Conservation (phyloP, 108 stramenopile genomes). For the Nitzschia putrida region DNA sequence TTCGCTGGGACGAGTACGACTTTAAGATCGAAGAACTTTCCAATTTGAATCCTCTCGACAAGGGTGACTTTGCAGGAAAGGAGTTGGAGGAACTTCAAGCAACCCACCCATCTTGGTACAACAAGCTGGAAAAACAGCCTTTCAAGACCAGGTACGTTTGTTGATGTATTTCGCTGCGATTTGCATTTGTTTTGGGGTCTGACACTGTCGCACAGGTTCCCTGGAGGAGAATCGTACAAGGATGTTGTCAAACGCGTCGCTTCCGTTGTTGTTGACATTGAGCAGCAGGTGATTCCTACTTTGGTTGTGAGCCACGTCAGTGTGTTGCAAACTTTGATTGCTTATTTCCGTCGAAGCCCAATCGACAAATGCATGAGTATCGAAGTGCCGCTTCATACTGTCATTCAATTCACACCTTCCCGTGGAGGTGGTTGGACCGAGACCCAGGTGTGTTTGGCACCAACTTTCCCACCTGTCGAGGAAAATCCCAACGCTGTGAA, state of each 20-base stretch:
- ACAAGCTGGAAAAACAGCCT: conserved; percentile 67
- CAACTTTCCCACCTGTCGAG: conserved; percentile 10
- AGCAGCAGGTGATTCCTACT: conserved; percentile 85
- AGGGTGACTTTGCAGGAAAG: conserved; percentile 85
- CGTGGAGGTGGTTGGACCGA: conserved; percentile 87
- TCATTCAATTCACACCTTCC: conserved; percentile 84
- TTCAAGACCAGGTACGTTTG: conserved; percentile 71
- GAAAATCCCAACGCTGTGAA: not conserved
- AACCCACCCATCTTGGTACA: conserved; percentile 73
- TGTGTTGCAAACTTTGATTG: conserved; percentile 82
- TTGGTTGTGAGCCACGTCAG: conserved; percentile 90
- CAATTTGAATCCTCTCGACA: conserved; percentile 88
- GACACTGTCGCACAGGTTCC: conserved; percentile 53
- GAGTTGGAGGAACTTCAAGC: conserved; percentile 78
- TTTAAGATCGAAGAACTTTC: conserved; percentile 64
- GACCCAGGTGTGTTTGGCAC: conserved; percentile 43
- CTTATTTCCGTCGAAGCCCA: conserved; percentile 82
- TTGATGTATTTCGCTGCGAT: no score
- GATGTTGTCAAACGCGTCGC: conserved; percentile 84
- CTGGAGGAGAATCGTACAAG: conserved; percentile 87
- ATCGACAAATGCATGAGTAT: conserved; percentile 78
- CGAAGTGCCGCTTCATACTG: conserved; percentile 85
- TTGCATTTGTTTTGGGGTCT: not conserved
- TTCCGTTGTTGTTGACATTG: conserved; percentile 82
- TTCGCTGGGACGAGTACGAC: conserved; percentile 57